Percentiles rank a stretch among this genome's conserved stretches.
These are phyloP conservation scores for Ambrosiella beaveri DNA, from an alignment of 2,329 filamentous ascomycete genomes.

Conservation along the genomic window DNA sequence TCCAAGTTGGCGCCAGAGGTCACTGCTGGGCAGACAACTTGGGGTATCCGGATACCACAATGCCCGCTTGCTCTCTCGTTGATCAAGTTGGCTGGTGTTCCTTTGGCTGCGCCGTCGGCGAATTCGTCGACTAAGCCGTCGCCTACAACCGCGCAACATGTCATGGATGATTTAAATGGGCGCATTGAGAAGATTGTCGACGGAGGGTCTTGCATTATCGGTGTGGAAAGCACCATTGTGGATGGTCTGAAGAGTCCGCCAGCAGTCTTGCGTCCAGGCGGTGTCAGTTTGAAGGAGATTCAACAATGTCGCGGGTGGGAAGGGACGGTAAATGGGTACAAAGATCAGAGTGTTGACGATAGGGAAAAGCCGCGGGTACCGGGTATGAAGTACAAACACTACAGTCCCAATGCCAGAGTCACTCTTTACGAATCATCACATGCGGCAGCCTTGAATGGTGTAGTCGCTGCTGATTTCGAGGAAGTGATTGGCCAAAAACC, in stretches of 20 bases:
- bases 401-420: constrained; percentile 77
- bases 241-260: constrained; percentile 74
- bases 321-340: constrained; percentile 57
- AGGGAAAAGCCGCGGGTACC: constrained; percentile 59
- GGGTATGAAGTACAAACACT: constrained; percentile 98
- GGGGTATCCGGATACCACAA: constrained; percentile 72
- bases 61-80: constrained; percentile 72
- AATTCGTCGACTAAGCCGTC: constrained; percentile 90
- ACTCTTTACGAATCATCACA: constrained; percentile 54
- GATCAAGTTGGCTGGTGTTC: constrained; percentile 60
- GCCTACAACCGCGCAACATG: constrained; percentile 78
- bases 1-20: constrained; percentile 75
- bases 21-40: constrained; percentile 67
- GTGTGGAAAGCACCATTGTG: constrained; percentile 92
- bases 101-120: constrained; percentile 79
- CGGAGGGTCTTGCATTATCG: constrained; percentile 70
- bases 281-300: constrained; percentile 67
- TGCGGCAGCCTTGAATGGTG: constrained; percentile 20
- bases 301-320: constrained; percentile 65
- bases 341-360: constrained; percentile 52
- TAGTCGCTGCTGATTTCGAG: constrained; percentile 22
- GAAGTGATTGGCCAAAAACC: constrained; percentile 16
- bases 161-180: constrained; percentile 66
- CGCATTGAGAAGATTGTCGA: constrained; percentile 78
- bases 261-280: constrained; percentile 68